phyloP scores from a whole-genome alignment of 2,329 filamentous ascomycete genomes.

The Fulvia fulva region DNA sequence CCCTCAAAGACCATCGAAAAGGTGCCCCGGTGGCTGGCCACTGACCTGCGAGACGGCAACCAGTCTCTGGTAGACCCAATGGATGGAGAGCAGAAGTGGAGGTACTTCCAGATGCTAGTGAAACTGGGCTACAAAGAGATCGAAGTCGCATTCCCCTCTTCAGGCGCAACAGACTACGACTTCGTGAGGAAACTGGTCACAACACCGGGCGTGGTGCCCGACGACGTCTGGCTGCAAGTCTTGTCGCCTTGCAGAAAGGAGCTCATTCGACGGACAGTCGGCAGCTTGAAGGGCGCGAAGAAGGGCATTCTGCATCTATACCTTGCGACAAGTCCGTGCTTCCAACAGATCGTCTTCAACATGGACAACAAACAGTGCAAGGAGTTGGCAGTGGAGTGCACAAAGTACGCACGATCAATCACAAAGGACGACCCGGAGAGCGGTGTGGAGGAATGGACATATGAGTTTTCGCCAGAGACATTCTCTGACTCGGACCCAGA shows the following conservation, averaged over 20 bases:
- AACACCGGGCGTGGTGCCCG: constrained; percentile 75
- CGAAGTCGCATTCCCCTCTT: constrained; percentile 91
- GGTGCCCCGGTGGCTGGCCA: constrained; percentile 85
- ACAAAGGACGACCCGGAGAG: constrained; percentile 70
- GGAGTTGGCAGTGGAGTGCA: constrained; percentile 77
- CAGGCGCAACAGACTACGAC: constrained; percentile 92
- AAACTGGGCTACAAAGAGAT: constrained; percentile 97
- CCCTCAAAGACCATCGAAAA: constrained; percentile 77
- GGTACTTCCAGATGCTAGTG: constrained; percentile 90
- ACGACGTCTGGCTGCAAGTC: constrained; percentile 89
- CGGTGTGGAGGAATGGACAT: constrained; percentile 64
- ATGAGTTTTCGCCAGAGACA: constrained; percentile 79
- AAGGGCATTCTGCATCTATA: constrained; percentile 95
- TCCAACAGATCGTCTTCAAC: constrained; percentile 84
- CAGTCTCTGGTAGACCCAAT: constrained; percentile 91
- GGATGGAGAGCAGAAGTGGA: constrained; percentile 93
- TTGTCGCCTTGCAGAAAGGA: constrained; percentile 89
- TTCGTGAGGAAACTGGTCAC: constrained; percentile 85
- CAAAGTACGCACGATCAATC: constrained; percentile 79
- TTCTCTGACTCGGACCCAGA: constrained; percentile 90
- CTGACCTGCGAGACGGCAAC: constrained; percentile 87
- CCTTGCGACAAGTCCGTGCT: constrained; percentile 92
- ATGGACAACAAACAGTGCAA: constrained; percentile 79
- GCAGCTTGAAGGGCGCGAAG: constrained; percentile 82
- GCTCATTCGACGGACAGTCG: constrained; percentile 82